These are phyloP conservation scores for Solanum tarapatanum DNA, from an alignment of 257 asterid genomes.

Conservation along the genomic window DNA sequence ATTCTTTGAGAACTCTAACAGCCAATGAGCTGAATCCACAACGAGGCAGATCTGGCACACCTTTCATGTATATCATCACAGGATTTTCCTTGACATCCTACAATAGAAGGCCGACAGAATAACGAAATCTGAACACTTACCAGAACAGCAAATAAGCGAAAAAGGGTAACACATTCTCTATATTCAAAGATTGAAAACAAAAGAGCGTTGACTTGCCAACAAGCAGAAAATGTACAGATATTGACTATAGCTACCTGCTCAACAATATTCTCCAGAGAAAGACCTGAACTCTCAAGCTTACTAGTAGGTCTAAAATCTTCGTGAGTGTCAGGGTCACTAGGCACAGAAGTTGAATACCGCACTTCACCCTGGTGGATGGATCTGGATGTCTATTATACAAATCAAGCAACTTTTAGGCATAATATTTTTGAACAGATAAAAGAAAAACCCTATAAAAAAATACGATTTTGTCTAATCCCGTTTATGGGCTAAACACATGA, in stretches of 20 bases:
- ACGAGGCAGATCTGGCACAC: conserved; percentile 77
- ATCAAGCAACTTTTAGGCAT: conserved; percentile 2
- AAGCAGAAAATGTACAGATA: not conserved
- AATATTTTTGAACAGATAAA: not conserved
- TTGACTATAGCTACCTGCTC: conserved; percentile 47
- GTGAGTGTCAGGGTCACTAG: conserved; percentile 75
- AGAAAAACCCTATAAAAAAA: not conserved
- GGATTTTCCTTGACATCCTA: conserved; percentile 92
- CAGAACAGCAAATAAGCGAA: not conserved
- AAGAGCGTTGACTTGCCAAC: not conserved
- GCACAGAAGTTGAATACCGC: conserved; percentile 43
- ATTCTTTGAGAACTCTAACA: conserved; percentile 71
- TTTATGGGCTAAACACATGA: not conserved
- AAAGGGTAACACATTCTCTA: not conserved
- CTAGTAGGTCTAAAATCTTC: conserved; percentile 74
- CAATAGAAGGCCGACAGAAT: conserved; percentile 10
- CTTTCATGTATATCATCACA: conserved; percentile 97
- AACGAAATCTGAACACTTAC: conserved; percentile 2
- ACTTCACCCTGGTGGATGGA: conserved; percentile 27
- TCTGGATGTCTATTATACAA: conserved; percentile 30
- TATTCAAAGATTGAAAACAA: not conserved
- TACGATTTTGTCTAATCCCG: not conserved
- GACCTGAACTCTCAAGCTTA: conserved; percentile 45
- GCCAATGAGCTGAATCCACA: conserved; percentile 97
- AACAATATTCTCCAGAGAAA: conserved; percentile 54